phyloP scores from a whole-genome alignment of 1,139 yeast species.

The Geotrichum candidum region DNA sequence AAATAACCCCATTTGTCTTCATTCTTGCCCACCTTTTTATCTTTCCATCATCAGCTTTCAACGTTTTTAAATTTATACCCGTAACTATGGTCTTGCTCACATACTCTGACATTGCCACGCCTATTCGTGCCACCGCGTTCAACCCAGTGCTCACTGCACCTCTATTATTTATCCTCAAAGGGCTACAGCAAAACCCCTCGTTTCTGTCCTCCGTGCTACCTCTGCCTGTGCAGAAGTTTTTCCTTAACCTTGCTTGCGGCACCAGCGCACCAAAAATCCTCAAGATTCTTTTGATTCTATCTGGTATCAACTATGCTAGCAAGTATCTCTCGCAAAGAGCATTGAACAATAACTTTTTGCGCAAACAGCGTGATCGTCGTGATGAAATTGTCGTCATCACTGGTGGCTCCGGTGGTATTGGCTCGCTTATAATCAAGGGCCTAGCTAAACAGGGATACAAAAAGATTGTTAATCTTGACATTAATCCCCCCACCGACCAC shows the following conservation, averaged over 20 bases:
- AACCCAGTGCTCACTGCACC: constrained; percentile 11
- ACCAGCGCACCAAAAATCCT: not conserved
- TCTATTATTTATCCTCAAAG: constrained; percentile 1
- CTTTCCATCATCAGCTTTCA: too few relatives aligned
- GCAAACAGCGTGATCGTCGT: constrained; percentile 3
- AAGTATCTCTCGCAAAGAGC: constrained; percentile 7
- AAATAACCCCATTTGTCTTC: too few relatives aligned
- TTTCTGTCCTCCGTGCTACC: not conserved
- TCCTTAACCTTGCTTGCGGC: constrained; percentile 1
- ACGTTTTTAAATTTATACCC: too few relatives aligned
- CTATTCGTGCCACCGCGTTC: constrained; percentile 9
- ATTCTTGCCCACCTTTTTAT: too few relatives aligned
- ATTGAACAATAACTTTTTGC: constrained; percentile 9
- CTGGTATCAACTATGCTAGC: constrained; percentile 9
- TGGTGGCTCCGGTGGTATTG: constrained; percentile 19
- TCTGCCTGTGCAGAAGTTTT: not conserved
- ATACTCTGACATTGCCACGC: constrained; percentile 7
- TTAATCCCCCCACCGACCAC: constrained; percentile 5
- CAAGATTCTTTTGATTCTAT: constrained; percentile 1
- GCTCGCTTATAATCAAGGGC: constrained; percentile 12
- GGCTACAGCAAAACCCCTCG: not conserved
- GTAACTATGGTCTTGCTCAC: constrained; percentile 10
- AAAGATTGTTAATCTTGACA: constrained; percentile 15
- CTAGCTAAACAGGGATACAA: constrained; percentile 6
- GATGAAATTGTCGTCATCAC: constrained; percentile 17